These are phyloP conservation scores for Cardiospermum halicacabum DNA, from an alignment of 345 rosid species.

Conservation along the genomic window DNA sequence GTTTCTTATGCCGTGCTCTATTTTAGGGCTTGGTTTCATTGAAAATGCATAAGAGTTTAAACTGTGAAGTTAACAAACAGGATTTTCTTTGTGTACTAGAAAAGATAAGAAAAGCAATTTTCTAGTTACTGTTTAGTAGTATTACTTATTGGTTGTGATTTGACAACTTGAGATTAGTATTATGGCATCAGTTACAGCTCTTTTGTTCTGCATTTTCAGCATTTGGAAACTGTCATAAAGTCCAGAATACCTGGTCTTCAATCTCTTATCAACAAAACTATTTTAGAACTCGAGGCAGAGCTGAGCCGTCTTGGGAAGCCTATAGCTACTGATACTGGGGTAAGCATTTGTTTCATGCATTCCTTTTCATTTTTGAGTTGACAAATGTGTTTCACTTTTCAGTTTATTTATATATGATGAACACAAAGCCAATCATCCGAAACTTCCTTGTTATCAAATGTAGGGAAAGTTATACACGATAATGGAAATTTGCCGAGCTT, in stretches of 20 bases:
- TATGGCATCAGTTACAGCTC: not conserved
- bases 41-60: not conserved
- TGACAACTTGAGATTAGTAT: not conserved
- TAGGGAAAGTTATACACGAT: conserved; percentile 91
- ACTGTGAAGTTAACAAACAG: not conserved
- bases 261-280: conserved; percentile 80
- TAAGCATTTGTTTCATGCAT: conserved; percentile 30
- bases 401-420: not conserved
- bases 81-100: not conserved
- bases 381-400: not conserved
- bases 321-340: conserved; percentile 89
- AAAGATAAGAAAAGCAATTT: not conserved
- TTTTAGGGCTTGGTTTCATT: not conserved
- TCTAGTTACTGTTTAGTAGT: not conserved
- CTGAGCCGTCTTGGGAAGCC: conserved; percentile 89
- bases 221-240: conserved; percentile 93
- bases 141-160: not conserved
- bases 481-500: conserved; percentile 91
- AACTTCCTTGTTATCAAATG: conserved; percentile 16
- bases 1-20: not conserved
- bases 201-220: conserved; percentile 48
- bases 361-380: conserved; percentile 5
- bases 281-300: conserved; percentile 76
- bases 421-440: not conserved
- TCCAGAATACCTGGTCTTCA: conserved; percentile 92